A percentile compares a stretch with the other conserved stretches of the same genome.
phyloP scores from a whole-genome alignment of 1,139 yeast species.

The Pichia sp. region DNA sequence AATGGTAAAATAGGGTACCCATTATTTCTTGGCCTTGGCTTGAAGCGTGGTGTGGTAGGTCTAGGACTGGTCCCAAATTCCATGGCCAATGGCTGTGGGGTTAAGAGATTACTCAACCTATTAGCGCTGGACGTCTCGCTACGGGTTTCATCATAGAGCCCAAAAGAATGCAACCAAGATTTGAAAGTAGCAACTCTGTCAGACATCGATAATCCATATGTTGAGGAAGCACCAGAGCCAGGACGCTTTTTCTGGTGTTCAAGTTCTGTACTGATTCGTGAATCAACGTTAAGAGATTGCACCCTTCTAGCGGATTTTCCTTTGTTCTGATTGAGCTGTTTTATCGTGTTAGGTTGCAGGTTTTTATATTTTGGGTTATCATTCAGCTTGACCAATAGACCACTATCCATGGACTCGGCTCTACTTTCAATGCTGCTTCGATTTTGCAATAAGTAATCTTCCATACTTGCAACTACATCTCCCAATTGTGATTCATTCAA shows the following conservation, averaged over 20 bases:
- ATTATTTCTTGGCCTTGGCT: slow-evolving; percentile 32
- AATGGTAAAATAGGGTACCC: slow-evolving; percentile 53
- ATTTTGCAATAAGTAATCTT: slow-evolving; percentile 55
- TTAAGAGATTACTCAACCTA: slow-evolving; percentile 31
- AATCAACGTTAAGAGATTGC: slow-evolving; percentile 24
- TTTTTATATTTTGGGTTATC: slow-evolving; percentile 3
- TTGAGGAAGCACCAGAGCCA: slow-evolving; percentile 34
- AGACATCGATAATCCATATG: slow-evolving; percentile 29
- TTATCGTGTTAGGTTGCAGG: neutral
- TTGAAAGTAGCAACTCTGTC: slow-evolving; percentile 41
- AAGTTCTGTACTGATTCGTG: slow-evolving; percentile 9
- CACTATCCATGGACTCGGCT: slow-evolving; percentile 1
- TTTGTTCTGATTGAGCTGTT: neutral
- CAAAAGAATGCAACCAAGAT: slow-evolving; percentile 42
- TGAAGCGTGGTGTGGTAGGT: slow-evolving; percentile 53
- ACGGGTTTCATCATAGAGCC: slow-evolving; percentile 39
- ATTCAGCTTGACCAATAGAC: neutral
- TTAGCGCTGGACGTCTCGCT: slow-evolving; percentile 21
- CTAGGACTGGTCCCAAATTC: slow-evolving; percentile 47
- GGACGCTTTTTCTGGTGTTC: slow-evolving; percentile 7
- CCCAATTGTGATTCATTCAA: slow-evolving; percentile 63
- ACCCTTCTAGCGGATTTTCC: slow-evolving; percentile 19
- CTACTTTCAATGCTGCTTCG: slow-evolving; percentile 17
- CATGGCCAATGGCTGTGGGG: slow-evolving; percentile 41
- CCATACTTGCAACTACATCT: slow-evolving; percentile 60